These are phyloP conservation scores for Alternaria triticimaculans DNA, from an alignment of 2,329 filamentous ascomycete genomes.

Conservation along the genomic window DNA sequence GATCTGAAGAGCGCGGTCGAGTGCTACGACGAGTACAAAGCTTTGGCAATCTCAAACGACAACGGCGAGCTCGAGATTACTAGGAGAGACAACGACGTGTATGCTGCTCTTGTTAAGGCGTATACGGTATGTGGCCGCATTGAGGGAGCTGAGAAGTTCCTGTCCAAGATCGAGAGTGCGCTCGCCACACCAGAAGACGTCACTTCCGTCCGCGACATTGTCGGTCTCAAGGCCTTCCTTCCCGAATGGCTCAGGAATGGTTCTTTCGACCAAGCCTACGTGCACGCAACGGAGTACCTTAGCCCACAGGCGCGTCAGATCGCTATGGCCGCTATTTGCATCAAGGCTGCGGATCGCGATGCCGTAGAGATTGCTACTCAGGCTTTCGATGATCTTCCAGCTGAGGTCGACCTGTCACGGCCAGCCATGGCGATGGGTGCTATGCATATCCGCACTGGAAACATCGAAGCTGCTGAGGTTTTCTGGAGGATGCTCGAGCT, in stretches of 20 bases:
- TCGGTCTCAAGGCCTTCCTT: conserved; percentile 78
- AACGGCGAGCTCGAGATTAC: conserved; percentile 71
- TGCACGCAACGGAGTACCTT: conserved; percentile 70
- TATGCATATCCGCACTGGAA: conserved; percentile 81
- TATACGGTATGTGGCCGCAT: conserved; percentile 83
- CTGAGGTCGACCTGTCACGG: conserved; percentile 51
- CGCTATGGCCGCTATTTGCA: conserved; percentile 76
- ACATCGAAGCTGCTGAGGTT: conserved; percentile 76
- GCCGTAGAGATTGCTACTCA: conserved; percentile 71
- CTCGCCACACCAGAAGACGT: conserved; percentile 60
- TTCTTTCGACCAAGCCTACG: conserved; percentile 74
- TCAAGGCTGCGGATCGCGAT: conserved; percentile 79
- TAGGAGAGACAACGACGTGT: conserved; percentile 82
- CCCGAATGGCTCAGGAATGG: conserved; percentile 75
- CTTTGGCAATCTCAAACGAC: conserved; percentile 84
- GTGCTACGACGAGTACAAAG: conserved; percentile 94
- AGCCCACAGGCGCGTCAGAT: conserved; percentile 64
- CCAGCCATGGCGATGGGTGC: conserved; percentile 84
- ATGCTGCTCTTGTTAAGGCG: conserved; percentile 88
- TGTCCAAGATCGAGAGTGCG: conserved; percentile 74
- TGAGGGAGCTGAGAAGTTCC: conserved; percentile 83
- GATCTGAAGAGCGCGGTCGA: conserved; percentile 89
- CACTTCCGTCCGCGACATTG: conserved; percentile 70
- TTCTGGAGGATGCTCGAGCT: conserved; percentile 80
- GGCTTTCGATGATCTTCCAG: conserved; percentile 58